phyloP scores from a whole-genome alignment of 441 rosid species.

The Iberis amara region DNA sequence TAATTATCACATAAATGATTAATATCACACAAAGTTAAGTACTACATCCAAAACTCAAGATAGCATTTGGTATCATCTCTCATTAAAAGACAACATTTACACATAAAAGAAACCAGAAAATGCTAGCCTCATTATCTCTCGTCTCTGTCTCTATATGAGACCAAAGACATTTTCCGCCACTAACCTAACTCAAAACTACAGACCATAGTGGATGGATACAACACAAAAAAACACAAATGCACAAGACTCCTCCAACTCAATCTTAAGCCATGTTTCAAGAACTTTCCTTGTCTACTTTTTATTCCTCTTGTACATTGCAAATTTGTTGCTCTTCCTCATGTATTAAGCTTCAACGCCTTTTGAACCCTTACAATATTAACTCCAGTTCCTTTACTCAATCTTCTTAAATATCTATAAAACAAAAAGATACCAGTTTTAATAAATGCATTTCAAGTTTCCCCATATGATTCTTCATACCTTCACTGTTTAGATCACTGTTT shows the following conservation, averaged over 20 bases:
- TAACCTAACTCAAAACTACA: too few species aligned
- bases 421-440: neutral
- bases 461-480: constrained; percentile 38
- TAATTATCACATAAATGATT: too few species aligned
- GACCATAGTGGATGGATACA: too few species aligned
- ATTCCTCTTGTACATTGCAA: constrained; percentile 11
- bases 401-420: constrained; percentile 23
- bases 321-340: constrained; percentile 4
- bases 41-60: too few species aligned
- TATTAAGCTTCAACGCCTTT: constrained; percentile 7
- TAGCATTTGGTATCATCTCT: too few species aligned
- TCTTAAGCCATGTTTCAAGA: neutral
- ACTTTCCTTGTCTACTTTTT: constrained; percentile 21
- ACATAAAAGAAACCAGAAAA: too few species aligned
- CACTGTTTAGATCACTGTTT: constrained; percentile 56
- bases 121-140: too few species aligned
- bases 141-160: too few species aligned
- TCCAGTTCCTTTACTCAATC: neutral
- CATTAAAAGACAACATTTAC: too few species aligned
- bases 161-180: too few species aligned
- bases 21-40: too few species aligned
- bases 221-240: neutral
- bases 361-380: constrained; percentile 1
- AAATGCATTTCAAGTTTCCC: neutral
- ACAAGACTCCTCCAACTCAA: constrained; percentile 16